Evolutionary conservation across 805 yeast species (phyloP), one percentile per base, ranked within the genome.

Genomic region (Tetrapisispora nanseiensis): DNA sequence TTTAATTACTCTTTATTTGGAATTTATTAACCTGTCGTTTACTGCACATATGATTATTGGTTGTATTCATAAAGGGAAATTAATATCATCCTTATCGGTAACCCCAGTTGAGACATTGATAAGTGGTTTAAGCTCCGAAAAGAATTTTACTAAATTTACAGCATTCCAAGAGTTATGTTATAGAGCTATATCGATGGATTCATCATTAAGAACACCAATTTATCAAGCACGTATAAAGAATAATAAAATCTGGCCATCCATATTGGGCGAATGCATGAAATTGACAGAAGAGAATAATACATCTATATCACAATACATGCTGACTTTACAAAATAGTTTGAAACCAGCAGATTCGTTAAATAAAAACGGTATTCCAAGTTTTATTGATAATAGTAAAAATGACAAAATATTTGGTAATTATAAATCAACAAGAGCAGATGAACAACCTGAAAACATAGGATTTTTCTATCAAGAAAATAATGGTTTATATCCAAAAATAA

Each of bases 121-220:
- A 12, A 69, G 79, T 6, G 90, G 90, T 0, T 67, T 83, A 46
- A 70, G 71, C 37, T 78, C 79, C 29, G 56, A 62, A 22, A 70
- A 68, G 41, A 67, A 65, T 11, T 67, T 75, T 42, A 74, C 74
- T 1, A 72, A 79, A 45, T 55, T 79, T 45, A 77, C 86, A 1
- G 87, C 90, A 2, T 82, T 76, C 62, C 92, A 83, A 61, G 92
- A 83, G 54, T 65, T 82, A 40, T 82, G 86, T 0, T 80, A 73
- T 51, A 65, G 82, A 35, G 66, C 87, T 7, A 72, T 76, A 1
- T 61, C 76, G 2, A 56, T 66, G 1, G 72, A 73, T 46, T 47
- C 60, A 3, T 69, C 73, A 37, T 64, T 73, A 42, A 69, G 89
- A 56, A 49, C 57, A 21, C 67, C 77, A 4, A 72, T 82, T 22